These are phyloP conservation scores for Globisporangium apiculatum DNA, from an alignment of 352 stramenopile genomes.

Conservation along the genomic window DNA sequence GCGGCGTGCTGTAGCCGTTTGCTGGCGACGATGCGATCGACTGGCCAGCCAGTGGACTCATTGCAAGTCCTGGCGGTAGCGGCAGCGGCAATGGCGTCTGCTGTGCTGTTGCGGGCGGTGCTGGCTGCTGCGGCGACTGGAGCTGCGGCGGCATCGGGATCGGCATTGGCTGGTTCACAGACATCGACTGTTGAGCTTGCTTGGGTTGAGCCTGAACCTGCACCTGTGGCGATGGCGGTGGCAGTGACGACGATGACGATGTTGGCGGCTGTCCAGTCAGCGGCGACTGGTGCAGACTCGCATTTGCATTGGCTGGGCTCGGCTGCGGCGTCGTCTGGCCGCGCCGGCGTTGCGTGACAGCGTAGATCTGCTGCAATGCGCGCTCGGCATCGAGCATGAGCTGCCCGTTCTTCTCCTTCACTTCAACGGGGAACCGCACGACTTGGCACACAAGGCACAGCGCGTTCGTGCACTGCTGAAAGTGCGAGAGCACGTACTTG, in stretches of 20 bases:
- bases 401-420: conserved; percentile 86
- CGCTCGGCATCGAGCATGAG: conserved; percentile 78
- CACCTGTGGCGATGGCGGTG: background rate
- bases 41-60: background rate
- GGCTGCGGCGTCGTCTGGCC: conserved; percentile 6
- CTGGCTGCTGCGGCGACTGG: conserved; percentile 12
- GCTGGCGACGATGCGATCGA: background rate
- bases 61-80: background rate
- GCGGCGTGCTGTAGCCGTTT: background rate
- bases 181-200: conserved; percentile 6
- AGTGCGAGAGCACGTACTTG: conserved; percentile 98
- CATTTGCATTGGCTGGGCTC: conserved; percentile 2
- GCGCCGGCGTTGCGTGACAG: conserved; percentile 52
- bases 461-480: conserved; percentile 97
- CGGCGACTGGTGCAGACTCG: background rate
- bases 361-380: conserved; percentile 74
- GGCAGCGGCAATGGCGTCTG: background rate
- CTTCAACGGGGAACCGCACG: conserved; percentile 96
- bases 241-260: too few species aligned
- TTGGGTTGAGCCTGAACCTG: conserved; percentile 13
- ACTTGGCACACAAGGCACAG: conserved; percentile 97
- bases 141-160: conserved; percentile 23
- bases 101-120: background rate
- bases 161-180: conserved; percentile 12
- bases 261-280: background rate